Evolutionary conservation across 2,329 filamentous ascomycete species (phyloP).

Genomic region (Lachnellula occidentalis): DNA sequence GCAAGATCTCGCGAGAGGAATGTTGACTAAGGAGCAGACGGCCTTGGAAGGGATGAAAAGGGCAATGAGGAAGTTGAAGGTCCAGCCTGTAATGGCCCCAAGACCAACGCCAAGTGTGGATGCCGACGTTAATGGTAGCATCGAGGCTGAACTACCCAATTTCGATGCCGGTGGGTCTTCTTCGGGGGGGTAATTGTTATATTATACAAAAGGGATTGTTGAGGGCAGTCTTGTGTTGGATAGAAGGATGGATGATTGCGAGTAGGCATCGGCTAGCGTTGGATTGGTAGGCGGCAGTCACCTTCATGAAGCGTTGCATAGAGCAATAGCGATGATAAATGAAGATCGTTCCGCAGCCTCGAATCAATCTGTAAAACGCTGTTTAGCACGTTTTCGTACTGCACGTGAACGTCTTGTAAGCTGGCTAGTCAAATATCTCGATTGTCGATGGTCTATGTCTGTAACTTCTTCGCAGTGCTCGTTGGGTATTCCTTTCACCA

Average conservation of each 20-base stretch:
- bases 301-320: background rate
- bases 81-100: slow-evolving; percentile 2
- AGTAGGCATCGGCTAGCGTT: background rate
- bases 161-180: background rate
- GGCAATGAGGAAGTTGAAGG: slow-evolving; percentile 53
- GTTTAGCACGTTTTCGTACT: too few relatives aligned
- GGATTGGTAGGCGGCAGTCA: background rate
- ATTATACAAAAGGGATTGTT: background rate
- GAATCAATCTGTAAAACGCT: too few relatives aligned
- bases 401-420: too few relatives aligned
- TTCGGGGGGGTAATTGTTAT: background rate
- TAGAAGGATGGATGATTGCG: background rate
- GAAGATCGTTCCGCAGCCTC: too few relatives aligned
- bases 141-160: background rate
- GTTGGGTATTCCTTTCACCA: too few relatives aligned
- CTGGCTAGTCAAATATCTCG: too few relatives aligned
- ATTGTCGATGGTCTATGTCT: too few relatives aligned
- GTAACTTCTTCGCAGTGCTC: too few relatives aligned
- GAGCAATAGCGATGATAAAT: background rate
- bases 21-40: slow-evolving; percentile 75
- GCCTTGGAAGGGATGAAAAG: slow-evolving; percentile 75
- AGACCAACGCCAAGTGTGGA: background rate
- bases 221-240: background rate
- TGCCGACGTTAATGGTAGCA: background rate
- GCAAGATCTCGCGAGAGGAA: slow-evolving; percentile 67